Evolutionary conservation across 148 eudicot genomes (phyloP).

Genomic region (Diospyros kaki): DNA sequence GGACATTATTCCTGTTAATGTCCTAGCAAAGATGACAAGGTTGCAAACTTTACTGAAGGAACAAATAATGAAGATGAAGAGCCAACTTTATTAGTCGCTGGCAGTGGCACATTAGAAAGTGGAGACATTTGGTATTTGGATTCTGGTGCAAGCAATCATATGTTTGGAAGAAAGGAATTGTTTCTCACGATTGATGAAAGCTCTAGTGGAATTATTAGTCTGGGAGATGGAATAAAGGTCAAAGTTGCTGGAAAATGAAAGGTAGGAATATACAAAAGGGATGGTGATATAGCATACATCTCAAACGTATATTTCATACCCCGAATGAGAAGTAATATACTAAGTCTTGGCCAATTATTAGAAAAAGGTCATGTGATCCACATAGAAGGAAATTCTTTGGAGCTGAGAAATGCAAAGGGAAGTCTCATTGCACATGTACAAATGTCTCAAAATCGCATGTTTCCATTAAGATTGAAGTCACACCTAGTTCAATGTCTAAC

Average conservation of each 20-base stretch:
- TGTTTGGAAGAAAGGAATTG: background rate
- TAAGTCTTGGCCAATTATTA: background rate
- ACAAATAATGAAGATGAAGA: background rate
- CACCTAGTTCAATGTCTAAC: background rate
- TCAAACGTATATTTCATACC: background rate
- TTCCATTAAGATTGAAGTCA: background rate
- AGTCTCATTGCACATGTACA: background rate
- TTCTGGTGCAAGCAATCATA: background rate
- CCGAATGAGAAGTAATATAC: background rate
- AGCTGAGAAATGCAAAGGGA: background rate
- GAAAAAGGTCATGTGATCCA: background rate
- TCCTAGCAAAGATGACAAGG: background rate
- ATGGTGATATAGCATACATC: background rate
- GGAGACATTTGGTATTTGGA: background rate
- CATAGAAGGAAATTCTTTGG: background rate
- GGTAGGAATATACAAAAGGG: background rate
- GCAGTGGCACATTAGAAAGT: background rate
- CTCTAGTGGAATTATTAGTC: too few species aligned
- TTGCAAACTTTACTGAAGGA: background rate
- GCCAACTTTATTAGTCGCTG: background rate
- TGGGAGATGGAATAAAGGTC: background rate
- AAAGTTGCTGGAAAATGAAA: background rate
- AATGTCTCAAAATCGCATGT: background rate
- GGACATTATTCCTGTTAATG: background rate
- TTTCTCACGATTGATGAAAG: too few species aligned